These are phyloP conservation scores for Coniosporium apollinis DNA, from an alignment of 495 filamentous ascomycete genomes.

Conservation along the genomic window DNA sequence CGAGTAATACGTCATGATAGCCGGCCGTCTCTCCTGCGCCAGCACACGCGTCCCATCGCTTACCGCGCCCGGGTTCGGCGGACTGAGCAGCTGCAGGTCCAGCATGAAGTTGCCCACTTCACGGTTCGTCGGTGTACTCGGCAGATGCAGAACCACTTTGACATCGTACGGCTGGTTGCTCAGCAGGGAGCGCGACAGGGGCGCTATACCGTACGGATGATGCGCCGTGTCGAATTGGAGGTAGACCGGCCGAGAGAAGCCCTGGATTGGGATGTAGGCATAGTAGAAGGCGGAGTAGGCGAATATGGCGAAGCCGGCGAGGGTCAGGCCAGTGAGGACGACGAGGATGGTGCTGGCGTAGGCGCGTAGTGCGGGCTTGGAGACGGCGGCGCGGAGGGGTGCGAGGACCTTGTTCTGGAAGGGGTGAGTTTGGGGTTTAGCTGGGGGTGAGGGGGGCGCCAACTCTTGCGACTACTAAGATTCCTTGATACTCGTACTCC, in stretches of 20 bases:
- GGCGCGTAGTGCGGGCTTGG: constrained; percentile 47
- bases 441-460: neutral
- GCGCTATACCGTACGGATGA: constrained; percentile 34
- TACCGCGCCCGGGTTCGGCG: constrained; percentile 2
- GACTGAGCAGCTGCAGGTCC: constrained; percentile 46
- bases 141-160: constrained; percentile 38
- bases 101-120: constrained; percentile 84
- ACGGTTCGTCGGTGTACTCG: constrained; percentile 41
- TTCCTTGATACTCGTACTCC: too few species aligned
- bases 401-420: constrained; percentile 21
- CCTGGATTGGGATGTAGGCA: constrained; percentile 59
- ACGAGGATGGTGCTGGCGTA: constrained; percentile 59
- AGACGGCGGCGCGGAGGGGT: constrained; percentile 39
- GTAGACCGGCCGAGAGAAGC: constrained; percentile 48
- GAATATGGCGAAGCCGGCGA: constrained; percentile 45
- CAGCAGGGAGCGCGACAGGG: constrained; percentile 25
- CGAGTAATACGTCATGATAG: constrained; percentile 49
- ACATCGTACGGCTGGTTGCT: constrained; percentile 47
- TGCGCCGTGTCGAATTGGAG: constrained; percentile 42
- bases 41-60: constrained; percentile 11
- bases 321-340: constrained; percentile 34
- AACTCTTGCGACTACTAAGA: too few species aligned
- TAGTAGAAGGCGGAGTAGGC: constrained; percentile 70
- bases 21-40: constrained; percentile 38
- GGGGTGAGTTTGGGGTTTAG: neutral